A percentile compares a stretch with the other conserved stretches of the same genome.
Evolutionary conservation across 202 grass and related monocot genomes (phyloP).

Genomic region (Digitaria exilis): DNA sequence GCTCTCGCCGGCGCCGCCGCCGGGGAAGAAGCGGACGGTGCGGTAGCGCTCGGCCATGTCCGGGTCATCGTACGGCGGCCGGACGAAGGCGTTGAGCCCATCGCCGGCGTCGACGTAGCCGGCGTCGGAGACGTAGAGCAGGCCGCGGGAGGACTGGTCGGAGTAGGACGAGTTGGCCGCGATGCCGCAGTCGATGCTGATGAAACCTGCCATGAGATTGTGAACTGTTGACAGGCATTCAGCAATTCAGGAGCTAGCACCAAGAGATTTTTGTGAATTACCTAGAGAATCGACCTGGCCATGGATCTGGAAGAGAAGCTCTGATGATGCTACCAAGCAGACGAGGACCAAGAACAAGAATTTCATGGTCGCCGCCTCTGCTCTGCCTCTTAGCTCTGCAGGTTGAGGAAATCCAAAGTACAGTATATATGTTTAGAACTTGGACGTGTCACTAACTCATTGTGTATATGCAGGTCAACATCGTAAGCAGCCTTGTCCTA

Average conservation of each 20-base stretch:
- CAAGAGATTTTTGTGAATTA: not conserved
- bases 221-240: no score
- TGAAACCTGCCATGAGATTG: no score
- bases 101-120: not conserved
- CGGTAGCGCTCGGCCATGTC: constrained; percentile 1
- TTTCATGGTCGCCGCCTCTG: not conserved
- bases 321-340: not conserved
- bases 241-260: not conserved
- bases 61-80: constrained; percentile 6
- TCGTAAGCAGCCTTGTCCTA: not conserved
- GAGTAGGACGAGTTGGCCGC: not conserved
- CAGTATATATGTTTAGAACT: not conserved
- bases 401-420: not conserved
- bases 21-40: constrained; percentile 54
- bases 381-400: no score
- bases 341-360: not conserved
- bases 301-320: not conserved
- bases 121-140: constrained; percentile 14
- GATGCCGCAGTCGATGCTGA: constrained; percentile 20
- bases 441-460: not conserved
- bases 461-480: not conserved
- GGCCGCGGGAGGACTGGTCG: not conserved
- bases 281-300: constrained; percentile 1
- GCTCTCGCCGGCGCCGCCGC: not conserved
- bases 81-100: constrained; percentile 44